Evolutionary conservation across 441 rosid genomes (phyloP), one percentile per base, ranked within the genome.

Genomic region (Pelargonium cotyledonis): DNA sequence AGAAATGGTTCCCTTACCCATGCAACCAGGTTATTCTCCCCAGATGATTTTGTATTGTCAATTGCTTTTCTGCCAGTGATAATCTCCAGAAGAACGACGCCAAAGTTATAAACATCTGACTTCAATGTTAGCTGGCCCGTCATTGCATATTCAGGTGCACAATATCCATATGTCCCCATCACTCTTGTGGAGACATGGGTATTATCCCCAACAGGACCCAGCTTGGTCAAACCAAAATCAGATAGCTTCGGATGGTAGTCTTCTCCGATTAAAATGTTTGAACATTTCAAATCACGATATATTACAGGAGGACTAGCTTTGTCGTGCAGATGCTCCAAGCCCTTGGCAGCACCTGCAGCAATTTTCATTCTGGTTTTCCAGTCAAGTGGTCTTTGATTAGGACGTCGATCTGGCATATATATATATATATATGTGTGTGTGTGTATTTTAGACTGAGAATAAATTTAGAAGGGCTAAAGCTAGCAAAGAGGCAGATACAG

Each of bases 281-380:
- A 90, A 78, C 97, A 89, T 79, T 92, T 92, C 68, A 92, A 80
- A 77, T 92, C 96, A 7, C 98, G 93, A 65, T 89, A 94, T 80
- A 92, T 92, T 73, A 92, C 97, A 9, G 98, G 97, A 5, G 98
- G 97, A 11, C 74, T 89, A 76, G 95, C 91, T 81, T 83, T 85
- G 70, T 93, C 95, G 8, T 93, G 96, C 72, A 93, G 79, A 79
- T 93, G 84, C 80, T 88, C 95, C 84, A 93, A 71, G 14, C 98
- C 98, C 76, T 89, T 89, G 6, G 97, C 98, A 77, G 96, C 98
- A 65, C 98, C 98, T 0, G 97, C 96, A 77, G 98, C 97, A 74
- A 93, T 81, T 76, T 21, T 21, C 23, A 21, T 21, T 21, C 23
- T 21, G 23, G 23, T 21, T 21, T 21, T 21, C 23, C 98, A 94